A percentile compares a stretch with the other conserved stretches of the same genome.
These are phyloP conservation scores for Penicillium canescens DNA, from an alignment of 495 filamentous ascomycete genomes.

Conservation along the genomic window DNA sequence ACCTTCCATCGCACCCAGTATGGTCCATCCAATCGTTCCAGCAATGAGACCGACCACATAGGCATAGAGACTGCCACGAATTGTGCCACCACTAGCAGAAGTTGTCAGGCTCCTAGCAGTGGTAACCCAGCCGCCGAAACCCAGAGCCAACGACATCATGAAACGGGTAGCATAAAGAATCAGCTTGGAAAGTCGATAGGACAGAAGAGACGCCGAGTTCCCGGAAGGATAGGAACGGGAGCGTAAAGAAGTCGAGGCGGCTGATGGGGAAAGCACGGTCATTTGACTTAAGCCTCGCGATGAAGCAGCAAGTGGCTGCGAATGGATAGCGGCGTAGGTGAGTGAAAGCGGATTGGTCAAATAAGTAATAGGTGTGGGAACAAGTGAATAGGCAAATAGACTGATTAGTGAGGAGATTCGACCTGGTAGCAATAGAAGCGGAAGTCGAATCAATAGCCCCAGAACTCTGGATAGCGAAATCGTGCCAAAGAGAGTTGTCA, in stretches of 20 bases:
- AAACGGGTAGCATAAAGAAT: conserved; percentile 86
- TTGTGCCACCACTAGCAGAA: conserved; percentile 49
- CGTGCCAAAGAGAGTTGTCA: conserved; percentile 87
- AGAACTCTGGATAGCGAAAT: conserved; percentile 84
- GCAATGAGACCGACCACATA: conserved; percentile 93
- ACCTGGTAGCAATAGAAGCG: conserved; percentile 78
- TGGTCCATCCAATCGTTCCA: conserved; percentile 90
- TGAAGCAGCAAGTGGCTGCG: conserved; percentile 71
- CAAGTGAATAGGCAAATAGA: conserved; percentile 68
- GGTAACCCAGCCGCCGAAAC: conserved; percentile 97
- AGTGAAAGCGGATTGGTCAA: conserved; percentile 88
- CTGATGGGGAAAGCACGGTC: conserved; percentile 63
- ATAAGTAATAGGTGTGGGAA: conserved; percentile 79
- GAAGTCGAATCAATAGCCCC: conserved; percentile 77
- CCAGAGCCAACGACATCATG: conserved; percentile 84
- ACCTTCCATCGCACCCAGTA: conserved; percentile 93
- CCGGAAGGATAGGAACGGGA: conserved; percentile 41
- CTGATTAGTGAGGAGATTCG: conserved; percentile 64
- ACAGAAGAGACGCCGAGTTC: conserved; percentile 47
- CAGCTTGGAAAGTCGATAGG: conserved; percentile 88
- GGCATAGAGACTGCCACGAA: conserved; percentile 86
- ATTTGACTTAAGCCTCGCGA: conserved; percentile 77
- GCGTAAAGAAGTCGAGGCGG: conserved; percentile 58
- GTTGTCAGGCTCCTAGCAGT: conserved; percentile 72
- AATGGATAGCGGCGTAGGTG: conserved; percentile 93